phyloP scores from a whole-genome alignment of 2,329 filamentous ascomycete genomes.

The Aspergillus oerlinghausenensis region DNA sequence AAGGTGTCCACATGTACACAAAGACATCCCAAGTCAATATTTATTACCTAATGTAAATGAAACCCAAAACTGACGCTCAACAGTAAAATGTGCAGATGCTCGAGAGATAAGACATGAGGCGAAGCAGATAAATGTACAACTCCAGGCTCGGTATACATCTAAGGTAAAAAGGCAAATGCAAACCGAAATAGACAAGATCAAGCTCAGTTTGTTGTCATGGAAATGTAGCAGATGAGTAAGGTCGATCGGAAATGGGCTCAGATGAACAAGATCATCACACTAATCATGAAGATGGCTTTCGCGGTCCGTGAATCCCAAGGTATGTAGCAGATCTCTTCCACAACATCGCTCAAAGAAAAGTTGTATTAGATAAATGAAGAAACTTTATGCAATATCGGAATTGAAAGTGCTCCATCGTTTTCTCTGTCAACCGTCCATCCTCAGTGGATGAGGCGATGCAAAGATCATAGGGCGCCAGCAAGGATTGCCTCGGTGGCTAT shows the following conservation, averaged over 20 bases:
- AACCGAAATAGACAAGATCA: slow-evolving; percentile 2
- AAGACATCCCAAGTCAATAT: background rate
- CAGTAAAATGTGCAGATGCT: slow-evolving; percentile 1
- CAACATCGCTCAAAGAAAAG: background rate
- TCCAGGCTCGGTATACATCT: slow-evolving; percentile 5
- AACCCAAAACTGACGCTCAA: slow-evolving; percentile 7
- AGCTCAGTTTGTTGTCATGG: slow-evolving; percentile 1
- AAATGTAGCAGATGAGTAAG: background rate
- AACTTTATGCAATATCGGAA: background rate
- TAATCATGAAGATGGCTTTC: background rate
- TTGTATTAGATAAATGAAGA: background rate
- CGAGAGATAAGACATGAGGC: background rate
- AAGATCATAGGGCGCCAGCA: slow-evolving; percentile 63
- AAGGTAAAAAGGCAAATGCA: slow-evolving; percentile 4
- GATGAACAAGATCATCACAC: background rate
- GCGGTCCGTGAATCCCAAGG: background rate
- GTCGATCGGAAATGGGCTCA: background rate
- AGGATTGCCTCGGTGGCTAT: slow-evolving; percentile 72
- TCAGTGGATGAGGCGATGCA: background rate
- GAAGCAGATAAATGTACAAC: slow-evolving; percentile 10
- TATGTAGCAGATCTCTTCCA: background rate
- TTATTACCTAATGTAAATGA: background rate
- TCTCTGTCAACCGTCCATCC: background rate
- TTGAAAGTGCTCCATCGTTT: background rate
- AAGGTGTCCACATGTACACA: background rate